These are phyloP conservation scores for Xerocomellus chrysenteron DNA, from an alignment of 768 basidiomycete genomes.

Conservation along the genomic window DNA sequence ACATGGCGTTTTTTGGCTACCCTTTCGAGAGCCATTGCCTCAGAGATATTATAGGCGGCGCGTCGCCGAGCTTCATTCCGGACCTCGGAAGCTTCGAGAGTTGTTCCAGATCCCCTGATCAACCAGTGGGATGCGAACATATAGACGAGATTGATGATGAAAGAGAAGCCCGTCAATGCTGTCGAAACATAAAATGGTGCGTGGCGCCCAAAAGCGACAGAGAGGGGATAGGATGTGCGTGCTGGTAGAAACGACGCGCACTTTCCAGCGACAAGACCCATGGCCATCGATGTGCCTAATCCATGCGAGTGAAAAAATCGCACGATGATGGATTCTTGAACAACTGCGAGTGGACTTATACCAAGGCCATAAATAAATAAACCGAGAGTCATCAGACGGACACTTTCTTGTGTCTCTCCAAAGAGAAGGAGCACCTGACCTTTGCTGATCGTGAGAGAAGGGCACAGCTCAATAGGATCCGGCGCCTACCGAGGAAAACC, in stretches of 20 bases:
- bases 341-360: conserved; percentile 75
- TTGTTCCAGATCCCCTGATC: conserved; percentile 55
- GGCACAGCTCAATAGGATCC: background rate
- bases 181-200: conserved; percentile 77
- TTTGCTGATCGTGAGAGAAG: conserved; percentile 22
- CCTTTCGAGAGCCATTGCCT: conserved; percentile 60
- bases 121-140: conserved; percentile 65
- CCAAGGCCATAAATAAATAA: conserved; percentile 81
- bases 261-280: conserved; percentile 84
- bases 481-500: conserved; percentile 54
- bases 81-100: conserved; percentile 64
- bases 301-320: conserved; percentile 78
- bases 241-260: conserved; percentile 75
- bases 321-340: conserved; percentile 83
- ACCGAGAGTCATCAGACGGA: conserved; percentile 72
- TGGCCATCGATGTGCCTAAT: conserved; percentile 71
- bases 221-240: conserved; percentile 73
- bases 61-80: conserved; percentile 52
- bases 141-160: conserved; percentile 67
- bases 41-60: conserved; percentile 45
- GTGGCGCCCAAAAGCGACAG: conserved; percentile 60
- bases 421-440: conserved; percentile 67
- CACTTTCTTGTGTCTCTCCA: conserved; percentile 57
- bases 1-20: conserved; percentile 68
- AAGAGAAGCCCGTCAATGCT: conserved; percentile 61